Evolutionary conservation across 2,329 filamentous ascomycete genomes (phyloP).

Genomic region (Annulohypoxylon truncatum): DNA sequence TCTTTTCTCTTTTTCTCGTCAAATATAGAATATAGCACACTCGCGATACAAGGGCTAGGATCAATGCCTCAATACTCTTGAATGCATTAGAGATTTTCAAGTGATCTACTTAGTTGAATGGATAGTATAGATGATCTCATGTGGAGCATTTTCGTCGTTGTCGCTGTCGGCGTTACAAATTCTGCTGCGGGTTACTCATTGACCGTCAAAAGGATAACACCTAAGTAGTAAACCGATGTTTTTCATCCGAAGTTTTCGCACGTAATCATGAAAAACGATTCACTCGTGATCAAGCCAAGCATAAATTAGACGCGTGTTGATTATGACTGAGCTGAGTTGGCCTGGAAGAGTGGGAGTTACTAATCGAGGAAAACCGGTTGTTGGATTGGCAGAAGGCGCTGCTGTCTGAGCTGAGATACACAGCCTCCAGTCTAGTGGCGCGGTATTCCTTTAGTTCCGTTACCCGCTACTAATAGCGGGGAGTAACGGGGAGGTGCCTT

Average conservation of each 20-base stretch:
- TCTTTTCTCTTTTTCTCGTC: conserved; percentile 2
- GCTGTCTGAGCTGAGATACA: conserved; percentile 26
- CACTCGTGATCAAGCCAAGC: neutral
- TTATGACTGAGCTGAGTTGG: conserved; percentile 24
- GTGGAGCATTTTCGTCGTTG: conserved; percentile 15
- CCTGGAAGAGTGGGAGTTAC: neutral
- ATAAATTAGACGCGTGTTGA: conserved; percentile 28
- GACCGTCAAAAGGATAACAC: neutral
- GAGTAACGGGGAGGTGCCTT: neutral
- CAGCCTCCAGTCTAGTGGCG: conserved; percentile 31
- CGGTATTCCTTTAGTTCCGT: conserved; percentile 23
- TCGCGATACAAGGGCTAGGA: conserved; percentile 1
- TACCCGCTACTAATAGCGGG: conserved; percentile 24
- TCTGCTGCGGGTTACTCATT: neutral
- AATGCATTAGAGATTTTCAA: conserved; percentile 1
- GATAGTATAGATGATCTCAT: conserved; percentile 18
- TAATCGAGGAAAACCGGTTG: conserved; percentile 15
- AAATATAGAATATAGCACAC: conserved; percentile 22
- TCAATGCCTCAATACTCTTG: neutral
- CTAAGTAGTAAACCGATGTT: neutral
- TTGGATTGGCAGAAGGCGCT: conserved; percentile 8
- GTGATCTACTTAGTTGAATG: conserved; percentile 8
- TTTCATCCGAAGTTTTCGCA: neutral
- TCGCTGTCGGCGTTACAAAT: conserved; percentile 3
- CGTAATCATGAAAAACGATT: neutral